Percentiles rank a stretch among this genome's conserved stretches.
Conservation (phyloP, 2,329 filamentous ascomycete species). For the Trichophyton benhamiae region DNA sequence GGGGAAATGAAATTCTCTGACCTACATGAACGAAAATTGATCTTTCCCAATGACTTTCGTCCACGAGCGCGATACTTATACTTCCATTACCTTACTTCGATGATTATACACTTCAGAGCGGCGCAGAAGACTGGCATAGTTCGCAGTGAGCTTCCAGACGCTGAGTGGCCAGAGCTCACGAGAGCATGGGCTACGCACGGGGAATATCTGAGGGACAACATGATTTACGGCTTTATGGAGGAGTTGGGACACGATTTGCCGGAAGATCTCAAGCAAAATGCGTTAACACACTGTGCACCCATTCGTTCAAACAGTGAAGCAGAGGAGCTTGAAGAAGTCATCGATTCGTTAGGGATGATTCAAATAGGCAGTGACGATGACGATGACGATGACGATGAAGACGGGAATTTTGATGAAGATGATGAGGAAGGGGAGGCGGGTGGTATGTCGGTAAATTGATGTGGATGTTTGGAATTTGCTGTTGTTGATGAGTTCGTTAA, state of each 20-base stretch:
- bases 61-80: conserved; percentile 4
- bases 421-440: not conserved
- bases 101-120: not conserved
- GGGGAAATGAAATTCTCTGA: not conserved
- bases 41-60: not conserved
- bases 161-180: not conserved
- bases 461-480: not conserved
- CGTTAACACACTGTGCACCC: not conserved
- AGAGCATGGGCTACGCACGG: not conserved
- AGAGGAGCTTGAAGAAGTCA: not conserved
- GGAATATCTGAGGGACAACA: not conserved
- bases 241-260: not conserved
- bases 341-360: not conserved
- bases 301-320: not conserved
- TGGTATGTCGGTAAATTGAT: no score
- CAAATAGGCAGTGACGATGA: not conserved
- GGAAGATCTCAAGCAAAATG: not conserved
- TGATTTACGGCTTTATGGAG: not conserved
- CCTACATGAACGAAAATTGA: not conserved
- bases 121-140: not conserved
- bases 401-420: not conserved
- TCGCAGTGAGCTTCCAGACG: not conserved
- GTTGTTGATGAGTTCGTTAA: not conserved
- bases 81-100: conserved; percentile 1
- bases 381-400: not conserved